Evolutionary conservation across 2,329 filamentous ascomycete species (phyloP).

Genomic region (Calonectria pauciramosa): DNA sequence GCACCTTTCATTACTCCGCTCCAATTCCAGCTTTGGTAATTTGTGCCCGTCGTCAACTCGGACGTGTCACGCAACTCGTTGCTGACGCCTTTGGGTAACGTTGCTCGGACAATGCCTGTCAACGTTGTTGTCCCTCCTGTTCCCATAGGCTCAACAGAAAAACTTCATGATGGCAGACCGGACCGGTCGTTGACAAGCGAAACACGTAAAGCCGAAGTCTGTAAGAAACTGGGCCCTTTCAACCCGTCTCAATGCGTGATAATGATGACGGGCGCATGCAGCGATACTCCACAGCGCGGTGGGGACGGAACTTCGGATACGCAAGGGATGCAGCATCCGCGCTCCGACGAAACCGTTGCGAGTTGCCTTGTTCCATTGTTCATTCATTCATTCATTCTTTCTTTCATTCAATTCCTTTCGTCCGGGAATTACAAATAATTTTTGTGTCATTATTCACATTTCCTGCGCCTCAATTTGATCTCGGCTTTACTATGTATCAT

Average conservation of each 20-base stretch:
- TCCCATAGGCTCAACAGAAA: neutral
- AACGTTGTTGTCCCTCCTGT: neutral
- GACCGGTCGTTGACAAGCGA: neutral
- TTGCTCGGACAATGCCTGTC: neutral
- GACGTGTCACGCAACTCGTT: neutral
- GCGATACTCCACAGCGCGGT: neutral
- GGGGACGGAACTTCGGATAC: slow-evolving; percentile 24
- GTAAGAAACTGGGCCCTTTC: neutral
- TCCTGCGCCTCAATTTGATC: neutral
- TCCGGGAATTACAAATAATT: neutral
- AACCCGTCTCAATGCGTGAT: slow-evolving; percentile 12
- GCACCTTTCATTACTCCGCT: neutral
- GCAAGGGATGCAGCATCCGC: neutral
- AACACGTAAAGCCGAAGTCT: neutral
- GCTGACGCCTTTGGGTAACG: neutral
- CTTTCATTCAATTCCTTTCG: neutral
- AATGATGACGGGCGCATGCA: slow-evolving; percentile 1
- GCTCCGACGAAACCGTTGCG: neutral
- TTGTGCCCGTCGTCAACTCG: neutral
- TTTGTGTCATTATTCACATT: neutral
- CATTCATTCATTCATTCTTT: too few species aligned
- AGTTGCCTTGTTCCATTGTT: neutral
- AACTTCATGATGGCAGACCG: neutral
- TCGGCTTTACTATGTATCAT: neutral
- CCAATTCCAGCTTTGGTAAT: neutral